Percentiles rank a stretch among this genome's conserved stretches.
Conservation (phyloP, 1,284 basidiomycete species). For the Tausonia pullulans region DNA sequence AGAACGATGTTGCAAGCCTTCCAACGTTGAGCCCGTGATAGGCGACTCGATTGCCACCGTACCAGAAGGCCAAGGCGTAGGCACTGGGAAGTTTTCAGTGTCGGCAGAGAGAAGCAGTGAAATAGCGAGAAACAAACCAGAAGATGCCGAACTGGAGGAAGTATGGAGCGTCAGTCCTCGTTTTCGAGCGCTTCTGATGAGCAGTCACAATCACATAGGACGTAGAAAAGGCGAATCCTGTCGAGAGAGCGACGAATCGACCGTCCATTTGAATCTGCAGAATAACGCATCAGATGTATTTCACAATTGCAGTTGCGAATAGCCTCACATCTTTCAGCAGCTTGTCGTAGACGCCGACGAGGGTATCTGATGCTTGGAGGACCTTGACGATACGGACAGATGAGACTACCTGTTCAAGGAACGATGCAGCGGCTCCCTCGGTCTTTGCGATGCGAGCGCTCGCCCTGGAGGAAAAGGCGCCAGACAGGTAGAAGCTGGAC, state of each 20-base stretch:
- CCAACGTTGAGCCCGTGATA: slow-evolving; percentile 20
- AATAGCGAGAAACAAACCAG: not conserved
- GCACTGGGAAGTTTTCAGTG: not conserved
- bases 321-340: not conserved
- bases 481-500: slow-evolving; percentile 26
- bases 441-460: slow-evolving; percentile 26
- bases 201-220: not conserved
- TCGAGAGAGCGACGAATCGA: slow-evolving; percentile 3
- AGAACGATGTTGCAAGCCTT: slow-evolving; percentile 21
- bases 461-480: slow-evolving; percentile 27
- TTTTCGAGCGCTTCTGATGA: not conserved
- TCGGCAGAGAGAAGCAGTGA: too few relatives aligned
- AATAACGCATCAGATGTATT: not conserved
- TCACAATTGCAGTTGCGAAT: not conserved
- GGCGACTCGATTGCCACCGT: slow-evolving; percentile 23
- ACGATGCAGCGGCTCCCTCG: slow-evolving; percentile 33
- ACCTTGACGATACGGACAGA: slow-evolving; percentile 36
- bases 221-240: slow-evolving; percentile 8
- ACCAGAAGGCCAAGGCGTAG: slow-evolving; percentile 22
- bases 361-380: slow-evolving; percentile 22
- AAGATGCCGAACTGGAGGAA: not conserved
- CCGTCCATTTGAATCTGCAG: slow-evolving; percentile 14
- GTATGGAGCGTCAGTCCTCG: too few relatives aligned
- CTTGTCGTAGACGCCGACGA: slow-evolving; percentile 12
- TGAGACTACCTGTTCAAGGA: slow-evolving; percentile 35